Percentiles rank a stretch among this genome's conserved stretches.
These are phyloP conservation scores for Vinca major DNA, from an alignment of 305 asterid species.

Conservation along the genomic window DNA sequence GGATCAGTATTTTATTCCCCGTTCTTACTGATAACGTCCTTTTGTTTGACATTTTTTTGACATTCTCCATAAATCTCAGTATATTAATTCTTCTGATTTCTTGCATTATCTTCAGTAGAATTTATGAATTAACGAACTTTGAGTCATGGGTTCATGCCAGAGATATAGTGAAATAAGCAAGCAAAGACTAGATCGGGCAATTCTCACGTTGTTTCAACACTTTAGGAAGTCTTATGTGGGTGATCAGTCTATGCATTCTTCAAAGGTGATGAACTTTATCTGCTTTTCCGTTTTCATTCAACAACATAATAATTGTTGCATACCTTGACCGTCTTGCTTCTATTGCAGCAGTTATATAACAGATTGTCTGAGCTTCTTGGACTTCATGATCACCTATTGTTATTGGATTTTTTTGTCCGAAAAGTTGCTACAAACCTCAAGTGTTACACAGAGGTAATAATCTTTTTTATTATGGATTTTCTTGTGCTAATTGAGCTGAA, in stretches of 20 bases:
- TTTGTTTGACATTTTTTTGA: background rate
- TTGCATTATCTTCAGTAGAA: background rate
- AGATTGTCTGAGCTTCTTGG: conserved; percentile 94
- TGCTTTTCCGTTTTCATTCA: conserved; percentile 11
- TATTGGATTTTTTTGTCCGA: conserved; percentile 69
- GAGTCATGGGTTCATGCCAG: conserved; percentile 24
- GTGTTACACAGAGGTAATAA: conserved; percentile 71
- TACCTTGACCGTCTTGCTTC: conserved; percentile 27
- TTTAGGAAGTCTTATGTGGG: conserved; percentile 92
- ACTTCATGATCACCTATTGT: conserved; percentile 83
- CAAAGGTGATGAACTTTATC: conserved; percentile 50
- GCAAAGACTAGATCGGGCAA: conserved; percentile 94
- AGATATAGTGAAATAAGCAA: conserved; percentile 82
- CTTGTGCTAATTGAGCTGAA: conserved; percentile 9
- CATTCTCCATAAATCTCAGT: background rate
- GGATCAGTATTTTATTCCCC: background rate
- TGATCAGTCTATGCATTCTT: conserved; percentile 96
- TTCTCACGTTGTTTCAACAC: conserved; percentile 83
- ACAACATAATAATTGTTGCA: conserved; percentile 17
- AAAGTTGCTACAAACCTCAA: conserved; percentile 89
- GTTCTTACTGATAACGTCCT: background rate
- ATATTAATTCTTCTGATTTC: background rate
- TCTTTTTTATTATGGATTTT: conserved; percentile 6
- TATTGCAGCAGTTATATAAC: conserved; percentile 89
- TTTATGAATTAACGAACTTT: background rate